These are phyloP conservation scores for Craterostigma plantagineum DNA, from an alignment of 257 asterid species.

Conservation along the genomic window DNA sequence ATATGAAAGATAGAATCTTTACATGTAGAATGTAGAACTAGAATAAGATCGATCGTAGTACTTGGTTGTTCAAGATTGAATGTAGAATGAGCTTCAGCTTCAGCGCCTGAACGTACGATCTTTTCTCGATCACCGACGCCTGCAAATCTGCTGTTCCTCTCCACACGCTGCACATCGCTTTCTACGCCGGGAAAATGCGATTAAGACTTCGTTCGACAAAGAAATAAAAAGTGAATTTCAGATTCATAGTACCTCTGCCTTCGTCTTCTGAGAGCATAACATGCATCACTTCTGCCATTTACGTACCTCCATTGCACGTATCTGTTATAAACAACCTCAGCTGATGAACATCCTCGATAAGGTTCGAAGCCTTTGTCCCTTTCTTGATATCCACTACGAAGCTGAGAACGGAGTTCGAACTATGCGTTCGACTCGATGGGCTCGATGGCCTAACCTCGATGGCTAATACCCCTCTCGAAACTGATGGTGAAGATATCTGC, in stretches of 20 bases:
- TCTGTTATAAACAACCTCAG: constrained; percentile 66
- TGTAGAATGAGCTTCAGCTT: constrained; percentile 43
- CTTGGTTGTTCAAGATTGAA: constrained; percentile 57
- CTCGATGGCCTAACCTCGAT: no score
- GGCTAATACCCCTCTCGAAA: no score
- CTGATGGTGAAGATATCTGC: constrained; percentile 25
- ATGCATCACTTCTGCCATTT: constrained; percentile 45
- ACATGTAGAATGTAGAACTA: no score
- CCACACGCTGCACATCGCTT: constrained; percentile 40
- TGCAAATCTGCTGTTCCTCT: constrained; percentile 26
- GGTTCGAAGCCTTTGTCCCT: constrained; percentile 50
- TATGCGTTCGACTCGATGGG: constrained; percentile 57
- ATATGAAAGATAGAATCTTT: no score
- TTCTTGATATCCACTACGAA: constrained; percentile 63
- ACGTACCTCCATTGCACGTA: constrained; percentile 79
- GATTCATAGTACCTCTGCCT: constrained; percentile 40
- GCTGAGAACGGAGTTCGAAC: constrained; percentile 58
- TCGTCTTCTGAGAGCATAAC: constrained; percentile 30
- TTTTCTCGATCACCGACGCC: constrained; percentile 35
- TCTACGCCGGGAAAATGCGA: constrained; percentile 53
- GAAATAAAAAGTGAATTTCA: no score
- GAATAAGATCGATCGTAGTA: constrained; percentile 9
- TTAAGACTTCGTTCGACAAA: no score
- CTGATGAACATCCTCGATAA: constrained; percentile 72
- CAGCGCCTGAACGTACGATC: constrained; percentile 46